Percentiles rank a stretch among this genome's conserved stretches.
Evolutionary conservation across 805 yeast genomes (phyloP).

Genomic region (Suhomyces vadensis): DNA sequence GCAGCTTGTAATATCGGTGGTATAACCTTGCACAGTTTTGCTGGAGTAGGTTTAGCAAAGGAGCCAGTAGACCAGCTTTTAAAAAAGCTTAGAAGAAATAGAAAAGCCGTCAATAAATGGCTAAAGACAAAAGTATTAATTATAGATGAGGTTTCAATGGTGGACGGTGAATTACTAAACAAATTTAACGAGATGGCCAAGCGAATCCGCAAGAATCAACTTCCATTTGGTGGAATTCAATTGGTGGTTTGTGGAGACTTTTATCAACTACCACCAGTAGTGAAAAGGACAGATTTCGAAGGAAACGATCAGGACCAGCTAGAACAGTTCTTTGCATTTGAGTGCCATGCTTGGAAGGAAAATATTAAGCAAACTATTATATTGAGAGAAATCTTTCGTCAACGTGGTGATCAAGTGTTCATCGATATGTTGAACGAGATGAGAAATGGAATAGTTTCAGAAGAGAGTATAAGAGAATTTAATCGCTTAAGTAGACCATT

Average conservation of each 20-base stretch:
- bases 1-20: constrained; percentile 87
- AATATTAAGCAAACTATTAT: constrained; percentile 59
- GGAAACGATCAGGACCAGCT: constrained; percentile 23
- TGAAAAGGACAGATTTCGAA: constrained; percentile 31
- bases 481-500: constrained; percentile 52
- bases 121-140: constrained; percentile 54
- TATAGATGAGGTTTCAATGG: constrained; percentile 81
- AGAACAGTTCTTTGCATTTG: constrained; percentile 58
- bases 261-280: constrained; percentile 78
- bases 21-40: constrained; percentile 69
- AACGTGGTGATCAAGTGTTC: constrained; percentile 68
- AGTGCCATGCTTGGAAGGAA: constrained; percentile 60
- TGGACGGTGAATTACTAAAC: constrained; percentile 66
- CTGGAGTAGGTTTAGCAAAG: constrained; percentile 75
- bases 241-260: constrained; percentile 78
- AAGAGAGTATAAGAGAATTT: constrained; percentile 51
- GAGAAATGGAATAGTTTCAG: constrained; percentile 60
- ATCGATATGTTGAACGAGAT: constrained; percentile 75
- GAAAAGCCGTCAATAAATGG: constrained; percentile 58
- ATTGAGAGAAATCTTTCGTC: constrained; percentile 69
- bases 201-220: constrained; percentile 41
- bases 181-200: constrained; percentile 64
- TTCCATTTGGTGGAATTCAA: constrained; percentile 83
- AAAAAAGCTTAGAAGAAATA: constrained; percentile 54
- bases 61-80: constrained; percentile 49